Base-by-base conservation (phyloP, 2,329 filamentous ascomycete genomes). In the Arthrobotrys sphaeroides region DNA sequence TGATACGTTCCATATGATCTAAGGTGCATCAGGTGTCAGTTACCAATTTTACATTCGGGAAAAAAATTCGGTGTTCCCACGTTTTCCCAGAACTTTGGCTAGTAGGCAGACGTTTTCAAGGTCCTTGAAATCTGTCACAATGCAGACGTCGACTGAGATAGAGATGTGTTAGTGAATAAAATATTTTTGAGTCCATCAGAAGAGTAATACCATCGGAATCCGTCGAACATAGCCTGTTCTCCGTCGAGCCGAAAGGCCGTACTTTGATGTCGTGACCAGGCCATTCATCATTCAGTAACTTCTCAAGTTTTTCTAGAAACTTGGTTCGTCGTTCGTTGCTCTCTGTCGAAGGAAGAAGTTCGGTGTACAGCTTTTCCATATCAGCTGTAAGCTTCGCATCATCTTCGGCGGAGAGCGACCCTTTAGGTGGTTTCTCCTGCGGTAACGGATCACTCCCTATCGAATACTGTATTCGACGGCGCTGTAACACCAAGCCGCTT, bases 1-100 rank as follows among this genome's bases (percentile, higher is more conserved):
- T 91, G 0, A 99, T 93, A 80, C 92, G 92, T 82, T 98, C 88
- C 95, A 99, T 99, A 40, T 94, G 94, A 84, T 93, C 94, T 97
- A 80, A 78, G 45, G 66, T 69, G 49, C 13, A 16, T 49, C 24
- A 60, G 55, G 2, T 49, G 76, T 80, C 49, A 79, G 77, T 40
- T 42, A 28, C 10, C 24, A 5, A 43, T 10, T 43, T n/a, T 40
- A 18, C 16, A 24, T 59, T 22, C n/a, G n/a, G n/a, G n/a, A 28
- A 24, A 36, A 38, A 22, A 61, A 43, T 18, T 20, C 31, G 12
- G 64, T 69, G 28, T 64, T 49, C 67, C 53, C 62, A 97, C 94
- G 90, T 82, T 89, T 91, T 57, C 91, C 90, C 53, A 99, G 86
- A 65, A 95, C 88, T 78, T 93, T 91, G 57, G 95, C 94, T 81